These are phyloP conservation scores for Glonium stellatum DNA, from an alignment of 495 filamentous ascomycete species.

Conservation along the genomic window DNA sequence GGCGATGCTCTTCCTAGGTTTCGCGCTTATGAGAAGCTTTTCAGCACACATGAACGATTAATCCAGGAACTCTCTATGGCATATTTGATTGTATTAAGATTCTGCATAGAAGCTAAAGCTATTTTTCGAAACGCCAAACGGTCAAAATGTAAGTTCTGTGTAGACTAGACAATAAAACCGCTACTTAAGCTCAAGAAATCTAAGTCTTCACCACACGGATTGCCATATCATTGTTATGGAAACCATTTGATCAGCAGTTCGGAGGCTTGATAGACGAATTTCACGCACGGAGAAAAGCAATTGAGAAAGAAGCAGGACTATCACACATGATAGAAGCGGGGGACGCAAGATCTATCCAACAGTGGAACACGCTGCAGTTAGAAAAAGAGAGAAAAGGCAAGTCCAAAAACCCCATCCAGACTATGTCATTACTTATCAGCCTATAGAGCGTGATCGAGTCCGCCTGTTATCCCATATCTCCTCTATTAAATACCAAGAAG, in stretches of 20 bases:
- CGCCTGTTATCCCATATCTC: slow-evolving; percentile 5
- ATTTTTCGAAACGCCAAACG: slow-evolving; percentile 29
- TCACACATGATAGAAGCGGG: slow-evolving; percentile 32
- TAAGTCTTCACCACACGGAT: no score
- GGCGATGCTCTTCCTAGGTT: slow-evolving; percentile 39
- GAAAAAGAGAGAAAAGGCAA: slow-evolving; percentile 7
- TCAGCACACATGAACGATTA: slow-evolving; percentile 33
- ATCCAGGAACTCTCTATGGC: slow-evolving; percentile 30
- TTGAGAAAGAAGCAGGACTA: slow-evolving; percentile 30
- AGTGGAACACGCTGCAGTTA: slow-evolving; percentile 6
- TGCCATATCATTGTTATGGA: slow-evolving; percentile 22
- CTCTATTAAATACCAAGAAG: slow-evolving; percentile 10
- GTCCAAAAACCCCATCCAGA: not conserved
- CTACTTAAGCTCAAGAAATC: no score
- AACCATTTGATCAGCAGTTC: slow-evolving; percentile 28
- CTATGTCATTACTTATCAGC: no score
- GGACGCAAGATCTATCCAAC: slow-evolving; percentile 7
- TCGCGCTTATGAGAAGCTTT: slow-evolving; percentile 31
- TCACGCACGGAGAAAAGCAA: slow-evolving; percentile 27
- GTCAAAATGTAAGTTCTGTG: no score
- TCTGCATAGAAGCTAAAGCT: slow-evolving; percentile 36
- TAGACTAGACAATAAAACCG: no score
- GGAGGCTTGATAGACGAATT: slow-evolving; percentile 28
- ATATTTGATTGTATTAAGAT: slow-evolving; percentile 39
- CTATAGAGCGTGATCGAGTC: slow-evolving; percentile 2